Conservation (phyloP, 2,329 filamentous ascomycete genomes). For the Zalaria obscura region DNA sequence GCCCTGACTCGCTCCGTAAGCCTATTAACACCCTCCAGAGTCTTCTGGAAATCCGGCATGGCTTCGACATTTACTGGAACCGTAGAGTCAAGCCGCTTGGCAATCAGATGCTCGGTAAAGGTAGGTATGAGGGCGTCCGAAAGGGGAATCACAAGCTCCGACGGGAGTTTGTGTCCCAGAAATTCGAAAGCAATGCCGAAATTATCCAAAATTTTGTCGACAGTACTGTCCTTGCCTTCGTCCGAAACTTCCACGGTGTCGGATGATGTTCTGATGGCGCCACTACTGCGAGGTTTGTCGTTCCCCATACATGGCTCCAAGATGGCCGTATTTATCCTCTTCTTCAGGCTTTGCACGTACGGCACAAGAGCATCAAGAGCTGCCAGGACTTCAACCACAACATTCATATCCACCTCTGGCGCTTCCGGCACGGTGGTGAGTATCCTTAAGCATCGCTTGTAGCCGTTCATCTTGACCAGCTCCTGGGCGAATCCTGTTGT, state of each 20-base stretch:
- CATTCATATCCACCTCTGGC: conserved; percentile 2
- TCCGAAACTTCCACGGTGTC: conserved; percentile 12
- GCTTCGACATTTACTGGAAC: conserved; percentile 63
- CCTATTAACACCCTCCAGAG: conserved; percentile 47
- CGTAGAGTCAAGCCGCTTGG: conserved; percentile 58
- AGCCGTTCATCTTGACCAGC: conserved; percentile 48
- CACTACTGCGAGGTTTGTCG: conserved; percentile 8
- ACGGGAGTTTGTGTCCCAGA: conserved; percentile 35
- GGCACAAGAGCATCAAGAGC: conserved; percentile 12
- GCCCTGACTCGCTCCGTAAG: conserved; percentile 52
- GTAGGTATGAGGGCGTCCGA: conserved; percentile 57
- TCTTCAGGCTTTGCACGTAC: conserved; percentile 7
- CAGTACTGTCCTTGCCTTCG: conserved; percentile 1
- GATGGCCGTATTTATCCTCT: conserved; percentile 16
- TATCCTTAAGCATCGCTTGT: conserved; percentile 42
- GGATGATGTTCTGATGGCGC: conserved; percentile 9
- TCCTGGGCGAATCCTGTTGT: conserved; percentile 58
- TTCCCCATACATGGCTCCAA: conserved; percentile 14
- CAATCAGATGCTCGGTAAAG: conserved; percentile 53
- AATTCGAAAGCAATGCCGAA: conserved; percentile 34
- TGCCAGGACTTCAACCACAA: conserved; percentile 6
- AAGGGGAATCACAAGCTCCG: conserved; percentile 36
- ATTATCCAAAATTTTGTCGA: conserved; percentile 23
- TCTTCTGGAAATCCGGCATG: conserved; percentile 56
- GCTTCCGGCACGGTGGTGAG: conserved; percentile 27